Evolutionary conservation across 345 rosid genomes (phyloP), one percentile per base, ranked within the genome.

Genomic region (Syzygium grande): DNA sequence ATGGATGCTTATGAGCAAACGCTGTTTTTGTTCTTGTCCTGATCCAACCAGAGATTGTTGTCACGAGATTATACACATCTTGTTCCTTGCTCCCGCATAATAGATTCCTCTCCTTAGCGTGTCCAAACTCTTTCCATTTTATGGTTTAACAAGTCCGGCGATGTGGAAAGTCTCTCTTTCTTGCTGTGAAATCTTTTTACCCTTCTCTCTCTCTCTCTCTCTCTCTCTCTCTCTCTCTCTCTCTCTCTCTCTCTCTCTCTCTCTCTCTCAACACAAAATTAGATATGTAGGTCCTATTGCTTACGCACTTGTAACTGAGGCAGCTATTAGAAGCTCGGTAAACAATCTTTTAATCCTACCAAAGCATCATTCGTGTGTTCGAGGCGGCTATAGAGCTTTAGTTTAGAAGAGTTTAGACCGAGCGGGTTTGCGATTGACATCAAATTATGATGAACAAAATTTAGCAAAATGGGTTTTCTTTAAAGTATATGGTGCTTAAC

Each of bases 391-490:
- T 49, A 2, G 80, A 73, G 80, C 46, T 73, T 73, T 19, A 14
- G 21, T 38, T 34, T 25, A 1, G 8, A 38, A 73, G 14, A 34
- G 49, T 19, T 38, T 73, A 73, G 49, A 10, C 49, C 2, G 7
- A 19, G 14, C 8, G 8, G 27, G 83, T 0, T 68, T 68, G 79
- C 17, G 1, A 34, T 73, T 16, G 49, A 19, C 5, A 19, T 9
- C 80, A 25, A 68, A 68, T 30, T 21, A 68, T 23, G 25, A 19
- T 22, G 23, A 68, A 46, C 34, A 68, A 17, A 43, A 68, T 68
- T 30, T 68, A 21, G 34, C 23, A 4, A 34, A 68, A 0, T 68
- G 43, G 79, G 43, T 68, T 68, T 30, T 30, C 43, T 8, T 68
- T 68, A 4, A 11, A 58, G 13, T 11, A 11, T 2, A 11, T 2